A percentile compares a stretch with the other conserved stretches of the same genome.
Conservation (phyloP, 1,139 yeast species). For the Pichia sp. region DNA sequence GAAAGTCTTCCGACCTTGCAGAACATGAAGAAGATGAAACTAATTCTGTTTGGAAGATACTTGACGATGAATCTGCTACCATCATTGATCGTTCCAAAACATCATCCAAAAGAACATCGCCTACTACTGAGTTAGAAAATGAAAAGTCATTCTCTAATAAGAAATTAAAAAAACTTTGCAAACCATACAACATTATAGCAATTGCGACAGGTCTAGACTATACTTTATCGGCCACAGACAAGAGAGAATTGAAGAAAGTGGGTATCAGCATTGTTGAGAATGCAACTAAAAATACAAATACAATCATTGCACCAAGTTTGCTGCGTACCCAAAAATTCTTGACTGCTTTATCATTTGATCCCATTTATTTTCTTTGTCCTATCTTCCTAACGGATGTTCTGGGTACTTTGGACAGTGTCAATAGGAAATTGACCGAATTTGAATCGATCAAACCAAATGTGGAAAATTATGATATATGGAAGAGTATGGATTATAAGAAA, state of each 20-base stretch:
- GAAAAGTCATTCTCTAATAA: slow-evolving; percentile 1
- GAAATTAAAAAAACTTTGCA: slow-evolving; percentile 3
- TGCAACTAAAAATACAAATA: slow-evolving; percentile 24
- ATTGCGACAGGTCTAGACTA: slow-evolving; percentile 60
- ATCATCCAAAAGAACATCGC: slow-evolving; percentile 4
- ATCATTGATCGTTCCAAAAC: background rate
- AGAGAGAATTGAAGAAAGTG: slow-evolving; percentile 26
- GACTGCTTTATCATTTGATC: slow-evolving; percentile 32
- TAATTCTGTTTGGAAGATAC: slow-evolving; percentile 7
- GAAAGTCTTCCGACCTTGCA: background rate
- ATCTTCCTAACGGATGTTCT: slow-evolving; percentile 37
- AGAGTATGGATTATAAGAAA: slow-evolving; percentile 26
- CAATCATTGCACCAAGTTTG: slow-evolving; percentile 66
- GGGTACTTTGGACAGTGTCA: slow-evolving; percentile 27
- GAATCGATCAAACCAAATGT: slow-evolving; percentile 24
- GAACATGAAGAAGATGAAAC: slow-evolving; percentile 2
- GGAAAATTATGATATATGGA: slow-evolving; percentile 20
- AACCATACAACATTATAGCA: slow-evolving; percentile 34
- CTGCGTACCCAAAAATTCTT: slow-evolving; percentile 83
- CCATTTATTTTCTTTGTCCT: slow-evolving; percentile 35
- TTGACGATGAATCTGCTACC: background rate
- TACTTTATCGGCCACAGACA: slow-evolving; percentile 31
- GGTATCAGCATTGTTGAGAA: slow-evolving; percentile 40
- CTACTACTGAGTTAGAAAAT: slow-evolving; percentile 3
- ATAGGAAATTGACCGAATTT: slow-evolving; percentile 17